Evolutionary conservation across 2,329 filamentous ascomycete species (phyloP).

Genomic region (Domatiomyces catenatus): DNA sequence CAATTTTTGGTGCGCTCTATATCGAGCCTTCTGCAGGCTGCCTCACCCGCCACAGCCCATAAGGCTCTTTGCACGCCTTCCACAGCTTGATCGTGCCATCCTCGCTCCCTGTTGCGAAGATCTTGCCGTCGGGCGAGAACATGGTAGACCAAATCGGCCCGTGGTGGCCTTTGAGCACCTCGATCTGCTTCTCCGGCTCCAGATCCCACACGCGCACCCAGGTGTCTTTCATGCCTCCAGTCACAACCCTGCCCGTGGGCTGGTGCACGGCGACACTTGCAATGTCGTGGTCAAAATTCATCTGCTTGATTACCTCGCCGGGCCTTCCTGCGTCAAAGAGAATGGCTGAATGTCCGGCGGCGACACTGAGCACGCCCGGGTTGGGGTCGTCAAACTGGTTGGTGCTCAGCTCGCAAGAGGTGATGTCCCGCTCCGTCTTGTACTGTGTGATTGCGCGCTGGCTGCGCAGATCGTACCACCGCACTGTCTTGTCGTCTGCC

Average conservation of each 20-base stretch:
- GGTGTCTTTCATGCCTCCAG: slow-evolving; percentile 79
- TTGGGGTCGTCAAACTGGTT: slow-evolving; percentile 48
- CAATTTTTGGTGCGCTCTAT: not conserved
- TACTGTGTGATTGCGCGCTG: slow-evolving; percentile 61
- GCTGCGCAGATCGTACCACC: slow-evolving; percentile 83
- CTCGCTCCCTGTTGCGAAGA: slow-evolving; percentile 92
- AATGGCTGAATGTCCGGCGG: slow-evolving; percentile 85
- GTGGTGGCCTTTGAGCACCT: slow-evolving; percentile 92
- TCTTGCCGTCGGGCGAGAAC: slow-evolving; percentile 86
- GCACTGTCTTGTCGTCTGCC: slow-evolving; percentile 73
- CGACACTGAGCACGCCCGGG: slow-evolving; percentile 66
- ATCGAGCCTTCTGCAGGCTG: not conserved
- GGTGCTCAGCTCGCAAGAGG: slow-evolving; percentile 76
- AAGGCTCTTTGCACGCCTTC: slow-evolving; percentile 51
- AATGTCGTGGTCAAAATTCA: slow-evolving; percentile 67
- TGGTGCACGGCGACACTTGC: slow-evolving; percentile 82
- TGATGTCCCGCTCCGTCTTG: slow-evolving; percentile 68
- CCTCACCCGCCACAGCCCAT: slow-evolving; percentile 46
- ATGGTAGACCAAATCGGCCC: slow-evolving; percentile 92
- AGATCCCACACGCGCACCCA: slow-evolving; percentile 94
- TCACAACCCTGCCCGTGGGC: slow-evolving; percentile 66
- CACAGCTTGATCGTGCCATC: slow-evolving; percentile 94
- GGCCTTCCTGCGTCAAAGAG: slow-evolving; percentile 70
- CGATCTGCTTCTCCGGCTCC: slow-evolving; percentile 67
- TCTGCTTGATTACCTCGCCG: slow-evolving; percentile 57